These are phyloP conservation scores for Linnemannia elongata DNA, from an alignment of 192 early-diverging fungal species.

Conservation along the genomic window DNA sequence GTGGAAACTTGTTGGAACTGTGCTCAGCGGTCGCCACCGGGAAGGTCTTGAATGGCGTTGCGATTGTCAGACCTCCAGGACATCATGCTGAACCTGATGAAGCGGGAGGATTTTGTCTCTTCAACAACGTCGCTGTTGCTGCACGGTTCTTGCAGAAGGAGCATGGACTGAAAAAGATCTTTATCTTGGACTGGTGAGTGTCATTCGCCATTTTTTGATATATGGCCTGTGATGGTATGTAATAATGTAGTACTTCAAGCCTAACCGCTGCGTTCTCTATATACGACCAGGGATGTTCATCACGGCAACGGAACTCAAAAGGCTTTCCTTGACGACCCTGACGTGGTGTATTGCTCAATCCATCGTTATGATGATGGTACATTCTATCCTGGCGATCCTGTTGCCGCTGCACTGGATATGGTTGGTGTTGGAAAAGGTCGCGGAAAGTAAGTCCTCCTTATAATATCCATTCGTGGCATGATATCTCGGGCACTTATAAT, in stretches of 20 bases:
- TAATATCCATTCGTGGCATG: neutral
- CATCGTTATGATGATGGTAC: slow-evolving; percentile 84
- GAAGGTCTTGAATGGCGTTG: slow-evolving; percentile 81
- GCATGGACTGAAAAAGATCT: slow-evolving; percentile 66
- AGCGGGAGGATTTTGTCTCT: slow-evolving; percentile 90
- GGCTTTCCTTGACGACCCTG: slow-evolving; percentile 80
- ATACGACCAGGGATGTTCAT: slow-evolving; percentile 82
- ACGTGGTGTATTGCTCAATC: slow-evolving; percentile 89
- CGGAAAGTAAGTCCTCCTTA: slow-evolving; percentile 64
- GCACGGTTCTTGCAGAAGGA: slow-evolving; percentile 68
- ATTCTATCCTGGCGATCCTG: slow-evolving; percentile 82
- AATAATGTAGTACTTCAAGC: neutral
- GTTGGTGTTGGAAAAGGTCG: slow-evolving; percentile 69
- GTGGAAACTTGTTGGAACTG: slow-evolving; percentile 80
- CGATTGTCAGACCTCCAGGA: slow-evolving; percentile 93
- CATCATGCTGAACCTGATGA: slow-evolving; percentile 88
- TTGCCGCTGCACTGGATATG: slow-evolving; percentile 64
- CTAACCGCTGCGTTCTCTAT: neutral
- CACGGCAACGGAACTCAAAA: slow-evolving; percentile 96
- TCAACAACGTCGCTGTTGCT: slow-evolving; percentile 93
- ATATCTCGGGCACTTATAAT: too few species aligned
- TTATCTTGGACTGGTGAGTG: slow-evolving; percentile 89
- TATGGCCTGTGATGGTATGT: neutral
- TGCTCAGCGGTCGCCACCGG: slow-evolving; percentile 78
- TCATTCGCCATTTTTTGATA: neutral